Percentiles rank a stretch among this genome's conserved stretches.
phyloP scores from a whole-genome alignment of 345 rosid species.

The Triadica sebifera region DNA sequence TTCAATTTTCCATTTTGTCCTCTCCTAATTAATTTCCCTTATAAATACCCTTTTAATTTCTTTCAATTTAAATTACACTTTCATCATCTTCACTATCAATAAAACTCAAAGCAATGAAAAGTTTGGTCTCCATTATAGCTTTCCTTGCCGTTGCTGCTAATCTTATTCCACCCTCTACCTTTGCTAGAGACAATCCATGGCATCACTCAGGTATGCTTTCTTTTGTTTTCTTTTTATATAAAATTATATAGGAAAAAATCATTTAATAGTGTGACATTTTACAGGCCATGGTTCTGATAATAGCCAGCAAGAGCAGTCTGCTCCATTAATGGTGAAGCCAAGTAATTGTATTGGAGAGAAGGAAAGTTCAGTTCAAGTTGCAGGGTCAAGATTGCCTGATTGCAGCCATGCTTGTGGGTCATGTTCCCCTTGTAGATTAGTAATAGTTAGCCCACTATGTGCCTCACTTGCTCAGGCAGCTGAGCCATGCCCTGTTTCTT shows the following conservation, averaged over 20 bases:
- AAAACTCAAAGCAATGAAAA: background rate
- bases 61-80: background rate
- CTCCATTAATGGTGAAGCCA: background rate
- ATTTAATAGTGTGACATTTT: too few relatives aligned
- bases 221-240: background rate
- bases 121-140: background rate
- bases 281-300: too few relatives aligned
- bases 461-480: constrained; percentile 4
- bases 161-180: background rate
- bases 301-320: too few relatives aligned
- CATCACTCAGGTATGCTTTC: background rate
- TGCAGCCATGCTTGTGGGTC: constrained; percentile 27
- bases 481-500: constrained; percentile 23
- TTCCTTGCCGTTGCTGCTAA: background rate
- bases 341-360: background rate
- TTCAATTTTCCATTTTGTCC: constrained; percentile 6
- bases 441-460: constrained; percentile 10
- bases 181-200: background rate
- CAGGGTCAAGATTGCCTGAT: constrained; percentile 27
- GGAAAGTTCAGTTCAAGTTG: constrained; percentile 2
- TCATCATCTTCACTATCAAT: background rate
- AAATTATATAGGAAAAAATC: too few relatives aligned
- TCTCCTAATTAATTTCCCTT: too few relatives aligned
- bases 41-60: too few relatives aligned
- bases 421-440: constrained; percentile 22